Percentiles rank a stretch among this genome's conserved stretches.
Evolutionary conservation across 768 basidiomycete genomes (phyloP).

Genomic region (Hypholoma fasciculare): DNA sequence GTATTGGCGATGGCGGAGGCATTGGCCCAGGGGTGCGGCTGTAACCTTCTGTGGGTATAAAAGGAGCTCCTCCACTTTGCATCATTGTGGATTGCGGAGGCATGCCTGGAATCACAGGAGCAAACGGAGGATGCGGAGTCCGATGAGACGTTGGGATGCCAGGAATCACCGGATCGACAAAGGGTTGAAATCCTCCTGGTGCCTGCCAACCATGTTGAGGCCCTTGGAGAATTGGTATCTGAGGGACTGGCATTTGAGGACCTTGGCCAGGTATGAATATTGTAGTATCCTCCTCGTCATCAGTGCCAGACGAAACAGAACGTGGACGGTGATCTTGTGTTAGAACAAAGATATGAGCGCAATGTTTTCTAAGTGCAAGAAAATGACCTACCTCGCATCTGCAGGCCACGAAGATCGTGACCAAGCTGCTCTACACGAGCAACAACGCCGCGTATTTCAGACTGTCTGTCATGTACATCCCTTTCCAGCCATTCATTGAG

Average conservation of each 20-base stretch:
- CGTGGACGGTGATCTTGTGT: conserved; percentile 9
- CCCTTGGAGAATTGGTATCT: background rate
- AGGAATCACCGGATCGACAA: background rate
- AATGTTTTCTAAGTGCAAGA: background rate
- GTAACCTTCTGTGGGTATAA: conserved; percentile 18
- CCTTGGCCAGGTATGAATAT: conserved; percentile 9
- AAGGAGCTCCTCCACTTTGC: conserved; percentile 5
- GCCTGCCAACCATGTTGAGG: background rate
- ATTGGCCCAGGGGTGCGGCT: conserved; percentile 15
- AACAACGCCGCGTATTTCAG: conserved; percentile 66
- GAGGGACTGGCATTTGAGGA: conserved; percentile 12
- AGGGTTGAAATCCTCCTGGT: background rate
- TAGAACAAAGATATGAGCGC: background rate
- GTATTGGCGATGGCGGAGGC: conserved; percentile 6
- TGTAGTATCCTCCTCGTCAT: background rate
- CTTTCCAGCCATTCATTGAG: conserved; percentile 80
- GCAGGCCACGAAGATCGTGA: conserved; percentile 38
- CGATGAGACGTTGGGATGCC: background rate
- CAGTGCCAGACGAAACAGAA: background rate
- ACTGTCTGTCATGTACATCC: conserved; percentile 78
- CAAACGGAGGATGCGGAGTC: conserved; percentile 32
- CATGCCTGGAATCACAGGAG: conserved; percentile 33
- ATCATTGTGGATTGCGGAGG: conserved; percentile 12
- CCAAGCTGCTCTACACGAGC: conserved; percentile 57
- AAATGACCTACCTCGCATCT: conserved; percentile 28